These are phyloP conservation scores for Xenosphaeropsis pyriputrescens DNA, from an alignment of 2,329 filamentous ascomycete genomes.

Conservation along the genomic window DNA sequence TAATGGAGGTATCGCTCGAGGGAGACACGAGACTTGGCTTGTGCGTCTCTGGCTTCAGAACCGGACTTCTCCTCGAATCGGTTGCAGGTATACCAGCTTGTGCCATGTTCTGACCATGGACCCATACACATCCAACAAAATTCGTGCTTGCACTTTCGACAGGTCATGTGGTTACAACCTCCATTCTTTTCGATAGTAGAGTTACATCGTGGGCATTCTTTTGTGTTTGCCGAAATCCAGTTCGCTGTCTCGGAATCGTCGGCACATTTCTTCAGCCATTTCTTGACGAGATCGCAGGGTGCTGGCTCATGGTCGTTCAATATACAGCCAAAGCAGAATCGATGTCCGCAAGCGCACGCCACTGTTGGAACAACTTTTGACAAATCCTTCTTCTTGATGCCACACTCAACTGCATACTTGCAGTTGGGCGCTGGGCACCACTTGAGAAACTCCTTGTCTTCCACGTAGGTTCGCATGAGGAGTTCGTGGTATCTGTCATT, in stretches of 20 bases:
- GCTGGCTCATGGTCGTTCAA: slow-evolving; percentile 85
- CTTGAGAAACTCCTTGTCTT: slow-evolving; percentile 88
- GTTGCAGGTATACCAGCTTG: slow-evolving; percentile 99
- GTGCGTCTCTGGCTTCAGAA: slow-evolving; percentile 75
- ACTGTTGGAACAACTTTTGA: slow-evolving; percentile 80
- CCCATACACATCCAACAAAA: slow-evolving; percentile 99
- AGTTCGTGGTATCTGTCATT: slow-evolving; percentile 62
- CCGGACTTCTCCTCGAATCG: slow-evolving; percentile 94
- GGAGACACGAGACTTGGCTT: slow-evolving; percentile 79
- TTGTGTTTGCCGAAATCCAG: slow-evolving; percentile 98
- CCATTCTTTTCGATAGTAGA: slow-evolving; percentile 99
- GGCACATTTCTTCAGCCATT: slow-evolving; percentile 95
- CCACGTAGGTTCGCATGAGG: slow-evolving; percentile 87
- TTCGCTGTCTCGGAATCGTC: slow-evolving; percentile 98
- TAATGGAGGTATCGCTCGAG: slow-evolving; percentile 96
- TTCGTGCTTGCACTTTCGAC: slow-evolving; percentile 86
- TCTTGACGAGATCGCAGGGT: slow-evolving; percentile 81
- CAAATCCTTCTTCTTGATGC: slow-evolving; percentile 76
- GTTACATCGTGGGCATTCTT: slow-evolving; percentile 90
- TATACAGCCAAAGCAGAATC: slow-evolving; percentile 92
- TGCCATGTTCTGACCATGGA: slow-evolving; percentile 94
- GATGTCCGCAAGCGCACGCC: slow-evolving; percentile 66
- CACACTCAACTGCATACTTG: slow-evolving; percentile 80
- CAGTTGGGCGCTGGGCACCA: slow-evolving; percentile 99
- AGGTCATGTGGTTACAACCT: slow-evolving; percentile 97